phyloP scores from a whole-genome alignment of 345 rosid genomes.

The Eucalyptus erythrocorys region DNA sequence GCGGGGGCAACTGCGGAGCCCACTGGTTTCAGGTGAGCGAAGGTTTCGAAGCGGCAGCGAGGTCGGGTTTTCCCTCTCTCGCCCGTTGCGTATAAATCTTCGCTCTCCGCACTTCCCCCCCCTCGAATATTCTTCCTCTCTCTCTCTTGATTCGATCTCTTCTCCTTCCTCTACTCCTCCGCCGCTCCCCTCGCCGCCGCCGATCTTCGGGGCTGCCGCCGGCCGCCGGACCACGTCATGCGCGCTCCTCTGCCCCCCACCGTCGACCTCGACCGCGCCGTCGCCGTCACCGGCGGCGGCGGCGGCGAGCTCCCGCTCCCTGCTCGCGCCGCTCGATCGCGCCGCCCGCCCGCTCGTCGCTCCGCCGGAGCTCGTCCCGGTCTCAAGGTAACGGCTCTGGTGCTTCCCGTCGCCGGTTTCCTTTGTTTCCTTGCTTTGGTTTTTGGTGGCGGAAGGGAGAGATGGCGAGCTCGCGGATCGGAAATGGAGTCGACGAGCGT shows the following conservation, averaged over 20 bases:
- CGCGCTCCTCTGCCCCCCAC: conserved; percentile 5
- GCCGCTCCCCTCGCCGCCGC: neutral
- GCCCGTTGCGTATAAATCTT: neutral
- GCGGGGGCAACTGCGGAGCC: neutral
- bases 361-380: neutral
- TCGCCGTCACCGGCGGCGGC: neutral
- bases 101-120: neutral
- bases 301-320: neutral
- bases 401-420: neutral
- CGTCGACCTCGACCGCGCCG: neutral
- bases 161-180: neutral
- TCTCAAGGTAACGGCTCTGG: neutral
- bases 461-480: neutral
- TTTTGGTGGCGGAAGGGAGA: neutral
- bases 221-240: conserved; percentile 11
- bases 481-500: neutral
- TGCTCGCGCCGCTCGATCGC: neutral
- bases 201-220: neutral
- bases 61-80: neutral
- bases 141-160: neutral
- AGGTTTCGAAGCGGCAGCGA: neutral
- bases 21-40: neutral
- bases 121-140: neutral
- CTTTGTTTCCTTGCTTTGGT: neutral
- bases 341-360: neutral